phyloP scores from a whole-genome alignment of 2,329 filamentous ascomycete species.

The Monilinia aucupariae region DNA sequence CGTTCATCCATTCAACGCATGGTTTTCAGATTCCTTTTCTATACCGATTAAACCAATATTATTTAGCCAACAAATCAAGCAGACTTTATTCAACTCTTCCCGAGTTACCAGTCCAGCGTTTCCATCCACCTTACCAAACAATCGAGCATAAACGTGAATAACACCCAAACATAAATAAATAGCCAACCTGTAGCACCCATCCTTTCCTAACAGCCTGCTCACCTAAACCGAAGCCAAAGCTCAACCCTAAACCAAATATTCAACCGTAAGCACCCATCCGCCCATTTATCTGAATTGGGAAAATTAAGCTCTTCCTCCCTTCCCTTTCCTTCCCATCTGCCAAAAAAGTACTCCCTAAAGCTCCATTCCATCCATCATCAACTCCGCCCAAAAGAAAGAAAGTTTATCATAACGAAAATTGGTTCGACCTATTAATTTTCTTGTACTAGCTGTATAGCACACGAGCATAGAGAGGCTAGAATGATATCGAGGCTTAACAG shows the following conservation, averaged over 20 bases:
- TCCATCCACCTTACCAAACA: background rate
- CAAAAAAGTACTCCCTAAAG: background rate
- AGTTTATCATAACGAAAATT: background rate
- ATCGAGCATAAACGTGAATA: background rate
- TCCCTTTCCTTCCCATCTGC: background rate
- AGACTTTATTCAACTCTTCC: background rate
- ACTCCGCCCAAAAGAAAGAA: background rate
- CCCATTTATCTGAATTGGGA: background rate
- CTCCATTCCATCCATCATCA: background rate
- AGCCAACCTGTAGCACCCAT: background rate
- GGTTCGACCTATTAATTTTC: background rate
- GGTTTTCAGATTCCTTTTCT: background rate
- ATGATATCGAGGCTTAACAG: background rate
- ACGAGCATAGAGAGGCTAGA: background rate
- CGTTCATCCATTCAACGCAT: background rate
- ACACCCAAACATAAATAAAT: background rate
- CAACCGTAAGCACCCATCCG: background rate
- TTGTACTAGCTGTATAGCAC: background rate
- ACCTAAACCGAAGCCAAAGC: background rate
- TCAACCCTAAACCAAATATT: background rate
- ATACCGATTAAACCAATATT: too few species aligned
- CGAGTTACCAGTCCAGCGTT: background rate
- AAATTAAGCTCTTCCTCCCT: background rate
- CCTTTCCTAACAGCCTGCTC: background rate
- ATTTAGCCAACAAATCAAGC: background rate